Percentiles rank a stretch among this genome's conserved stretches.
Conservation (phyloP, 371 early-diverging fungal genomes). For the Thermomucor indicae-seudaticae region DNA sequence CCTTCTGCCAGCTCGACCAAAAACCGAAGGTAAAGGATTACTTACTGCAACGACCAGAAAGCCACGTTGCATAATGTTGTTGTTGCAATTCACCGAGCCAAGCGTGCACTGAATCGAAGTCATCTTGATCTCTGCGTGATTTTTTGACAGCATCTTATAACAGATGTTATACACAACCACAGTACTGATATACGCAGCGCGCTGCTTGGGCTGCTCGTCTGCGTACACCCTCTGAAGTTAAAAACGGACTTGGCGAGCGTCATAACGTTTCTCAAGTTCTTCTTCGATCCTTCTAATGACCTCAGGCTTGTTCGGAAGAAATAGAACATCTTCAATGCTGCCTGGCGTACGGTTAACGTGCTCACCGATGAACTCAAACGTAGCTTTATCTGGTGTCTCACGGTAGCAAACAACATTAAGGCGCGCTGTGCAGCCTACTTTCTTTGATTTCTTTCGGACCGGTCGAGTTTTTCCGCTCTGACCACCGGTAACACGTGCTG, state of each 20-base stretch:
- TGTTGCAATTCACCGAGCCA: not conserved
- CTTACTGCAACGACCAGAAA: not conserved
- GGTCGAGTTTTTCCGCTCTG: not conserved
- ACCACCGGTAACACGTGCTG: not conserved
- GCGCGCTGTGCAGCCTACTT: conserved; percentile 1
- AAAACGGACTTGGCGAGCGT: not conserved
- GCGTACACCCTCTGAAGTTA: not conserved
- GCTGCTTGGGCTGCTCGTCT: not conserved
- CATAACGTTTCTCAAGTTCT: not conserved
- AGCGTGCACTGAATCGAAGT: not conserved
- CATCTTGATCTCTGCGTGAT: not conserved
- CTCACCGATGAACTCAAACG: not conserved
- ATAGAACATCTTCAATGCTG: conserved; percentile 1
- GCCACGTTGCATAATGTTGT: too few relatives aligned
- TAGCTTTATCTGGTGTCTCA: not conserved
- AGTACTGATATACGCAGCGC: not conserved
- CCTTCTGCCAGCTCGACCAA: not conserved
- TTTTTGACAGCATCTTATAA: not conserved
- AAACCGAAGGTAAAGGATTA: conserved; percentile 2
- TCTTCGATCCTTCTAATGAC: not conserved
- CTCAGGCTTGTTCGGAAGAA: not conserved
- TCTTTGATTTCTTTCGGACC: conserved; percentile 1
- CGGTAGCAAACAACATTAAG: not conserved
- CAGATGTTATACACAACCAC: not conserved
- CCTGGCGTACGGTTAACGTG: not conserved